Evolutionary conservation across 495 filamentous ascomycete species (phyloP).

Genomic region (Penicillium atrosanguineum): DNA sequence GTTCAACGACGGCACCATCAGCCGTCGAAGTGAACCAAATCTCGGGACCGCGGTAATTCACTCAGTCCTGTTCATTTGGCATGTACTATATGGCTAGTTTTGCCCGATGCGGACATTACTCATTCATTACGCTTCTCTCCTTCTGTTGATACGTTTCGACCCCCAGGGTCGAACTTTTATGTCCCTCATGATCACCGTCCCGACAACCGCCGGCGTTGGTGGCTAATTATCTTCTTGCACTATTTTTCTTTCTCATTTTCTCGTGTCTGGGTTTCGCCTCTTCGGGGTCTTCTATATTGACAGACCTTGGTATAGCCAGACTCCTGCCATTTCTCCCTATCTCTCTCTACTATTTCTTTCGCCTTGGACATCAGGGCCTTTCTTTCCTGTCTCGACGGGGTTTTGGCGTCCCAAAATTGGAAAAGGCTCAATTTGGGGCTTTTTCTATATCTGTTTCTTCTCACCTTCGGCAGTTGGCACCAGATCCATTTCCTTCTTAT

Average conservation of each 20-base stretch:
- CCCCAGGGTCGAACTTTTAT: slow-evolving; percentile 10
- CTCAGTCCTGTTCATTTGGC: slow-evolving; percentile 13
- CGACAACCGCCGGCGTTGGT: slow-evolving; percentile 20
- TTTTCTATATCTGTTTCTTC: not conserved
- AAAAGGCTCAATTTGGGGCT: not conserved
- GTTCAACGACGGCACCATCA: slow-evolving; percentile 20
- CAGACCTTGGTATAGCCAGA: not conserved
- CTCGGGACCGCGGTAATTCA: slow-evolving; percentile 17
- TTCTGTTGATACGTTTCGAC: slow-evolving; percentile 19
- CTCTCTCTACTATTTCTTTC: not conserved
- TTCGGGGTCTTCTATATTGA: not conserved
- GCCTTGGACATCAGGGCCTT: slow-evolving; percentile 3
- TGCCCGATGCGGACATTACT: not conserved
- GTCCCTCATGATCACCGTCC: slow-evolving; percentile 20
- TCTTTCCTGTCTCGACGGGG: slow-evolving; percentile 14
- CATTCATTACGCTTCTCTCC: not conserved
- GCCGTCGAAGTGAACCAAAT: slow-evolving; percentile 27
- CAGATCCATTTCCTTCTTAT: not conserved
- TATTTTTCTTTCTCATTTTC: not conserved
- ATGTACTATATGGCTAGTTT: slow-evolving; percentile 26
- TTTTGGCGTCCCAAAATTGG: slow-evolving; percentile 22
- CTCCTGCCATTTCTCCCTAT: too few relatives aligned
- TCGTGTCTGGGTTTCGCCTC: not conserved
- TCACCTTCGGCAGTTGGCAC: not conserved
- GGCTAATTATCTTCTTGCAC: slow-evolving; percentile 9